A percentile compares a stretch with the other conserved stretches of the same genome.
Evolutionary conservation across 306 rosid genomes (phyloP).

Genomic region (Lablab purpureus): DNA sequence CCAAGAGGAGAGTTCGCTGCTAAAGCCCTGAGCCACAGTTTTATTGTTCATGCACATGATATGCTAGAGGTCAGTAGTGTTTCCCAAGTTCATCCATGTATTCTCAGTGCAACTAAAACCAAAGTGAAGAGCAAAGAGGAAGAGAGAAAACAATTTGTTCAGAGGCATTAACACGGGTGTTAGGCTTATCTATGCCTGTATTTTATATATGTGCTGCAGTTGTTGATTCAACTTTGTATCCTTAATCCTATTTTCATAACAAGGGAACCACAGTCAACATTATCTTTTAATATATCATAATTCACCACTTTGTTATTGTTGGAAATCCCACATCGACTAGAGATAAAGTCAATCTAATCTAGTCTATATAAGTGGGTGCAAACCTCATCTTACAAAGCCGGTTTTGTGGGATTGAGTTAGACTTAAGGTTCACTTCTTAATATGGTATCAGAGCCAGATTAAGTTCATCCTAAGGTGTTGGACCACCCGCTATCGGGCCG

Average conservation of each 20-base stretch:
- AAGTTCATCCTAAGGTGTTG: too few species aligned
- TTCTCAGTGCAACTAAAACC: not conserved
- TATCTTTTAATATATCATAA: slow-evolving; percentile 4
- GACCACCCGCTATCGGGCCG: too few species aligned
- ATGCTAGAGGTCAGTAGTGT: slow-evolving; percentile 76
- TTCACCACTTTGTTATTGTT: not conserved
- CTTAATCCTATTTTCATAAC: slow-evolving; percentile 7
- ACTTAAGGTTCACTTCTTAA: too few species aligned
- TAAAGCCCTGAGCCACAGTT: slow-evolving; percentile 87
- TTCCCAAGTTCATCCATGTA: slow-evolving; percentile 13
- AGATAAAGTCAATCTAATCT: too few species aligned
- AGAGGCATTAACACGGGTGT: not conserved
- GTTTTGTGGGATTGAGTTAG: too few species aligned
- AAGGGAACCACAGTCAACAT: not conserved
- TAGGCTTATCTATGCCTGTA: slow-evolving; percentile 17
- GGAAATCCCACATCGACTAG: too few species aligned
- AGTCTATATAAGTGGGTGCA: too few species aligned
- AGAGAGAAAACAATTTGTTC: slow-evolving; percentile 2
- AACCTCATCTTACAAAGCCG: too few species aligned
- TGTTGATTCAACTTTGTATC: not conserved
- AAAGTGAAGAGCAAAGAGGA: not conserved
- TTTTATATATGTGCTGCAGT: not conserved
- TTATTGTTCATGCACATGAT: slow-evolving; percentile 73
- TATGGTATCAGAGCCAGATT: too few species aligned
- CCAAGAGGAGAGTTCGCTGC: slow-evolving; percentile 87